A percentile compares a stretch with the other conserved stretches of the same genome.
phyloP scores from a whole-genome alignment of 768 basidiomycete genomes.

The Trametes elegans region DNA sequence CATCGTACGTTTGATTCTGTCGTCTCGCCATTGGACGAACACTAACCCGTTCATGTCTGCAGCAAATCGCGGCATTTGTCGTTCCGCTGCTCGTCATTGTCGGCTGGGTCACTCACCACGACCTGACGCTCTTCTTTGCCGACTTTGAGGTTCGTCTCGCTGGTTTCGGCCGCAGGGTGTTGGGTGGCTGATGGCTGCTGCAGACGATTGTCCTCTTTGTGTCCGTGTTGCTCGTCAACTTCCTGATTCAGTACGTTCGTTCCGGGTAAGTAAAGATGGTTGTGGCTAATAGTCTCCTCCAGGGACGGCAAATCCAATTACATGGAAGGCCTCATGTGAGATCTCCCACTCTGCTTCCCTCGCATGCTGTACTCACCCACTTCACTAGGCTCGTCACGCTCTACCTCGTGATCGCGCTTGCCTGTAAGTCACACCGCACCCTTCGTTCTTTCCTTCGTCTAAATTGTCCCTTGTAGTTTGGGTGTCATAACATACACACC shows the following conservation, averaged over 20 bases:
- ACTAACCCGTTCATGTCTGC: not conserved
- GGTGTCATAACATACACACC: constrained; percentile 36
- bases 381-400: constrained; percentile 45
- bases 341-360: constrained; percentile 17
- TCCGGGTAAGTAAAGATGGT: not conserved
- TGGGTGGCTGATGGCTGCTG: not conserved
- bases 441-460: not conserved
- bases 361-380: not conserved
- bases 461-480: constrained; percentile 33
- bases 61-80: constrained; percentile 88
- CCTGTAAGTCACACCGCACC: constrained; percentile 59
- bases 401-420: constrained; percentile 78
- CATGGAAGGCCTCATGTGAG: constrained; percentile 84
- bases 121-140: constrained; percentile 79
- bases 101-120: constrained; percentile 78
- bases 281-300: not conserved
- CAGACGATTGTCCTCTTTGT: constrained; percentile 84
- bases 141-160: constrained; percentile 69
- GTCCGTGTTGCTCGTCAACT: constrained; percentile 84
- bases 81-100: constrained; percentile 85
- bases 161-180: not conserved
- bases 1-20: constrained; percentile 51
- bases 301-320: constrained; percentile 87
- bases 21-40: not conserved
- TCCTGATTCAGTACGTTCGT: constrained; percentile 40